Conservation (phyloP, 177 flowering plant species). For the Vitis hybrid region DNA sequence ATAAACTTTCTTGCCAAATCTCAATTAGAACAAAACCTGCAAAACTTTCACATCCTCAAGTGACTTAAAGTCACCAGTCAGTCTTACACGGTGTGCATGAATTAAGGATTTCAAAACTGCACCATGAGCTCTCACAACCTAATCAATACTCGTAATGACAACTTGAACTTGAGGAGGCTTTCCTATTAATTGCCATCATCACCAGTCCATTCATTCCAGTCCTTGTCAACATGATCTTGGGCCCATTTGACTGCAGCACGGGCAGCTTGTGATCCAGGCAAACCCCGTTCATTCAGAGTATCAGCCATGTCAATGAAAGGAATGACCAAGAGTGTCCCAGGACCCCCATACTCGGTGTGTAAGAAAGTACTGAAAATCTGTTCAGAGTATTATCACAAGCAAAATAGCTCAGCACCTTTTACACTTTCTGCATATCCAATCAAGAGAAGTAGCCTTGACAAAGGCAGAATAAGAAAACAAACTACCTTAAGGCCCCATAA, state of each 20-base stretch:
- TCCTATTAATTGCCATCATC: constrained; percentile 13
- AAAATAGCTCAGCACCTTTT: too few species aligned
- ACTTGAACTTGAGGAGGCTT: not conserved
- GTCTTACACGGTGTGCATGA: not conserved
- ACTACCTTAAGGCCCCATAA: not conserved
- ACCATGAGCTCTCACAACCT: not conserved
- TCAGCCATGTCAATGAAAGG: constrained; percentile 97
- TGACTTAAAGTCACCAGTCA: too few species aligned
- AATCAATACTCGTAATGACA: not conserved
- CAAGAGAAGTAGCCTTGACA: not conserved
- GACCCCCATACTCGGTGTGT: constrained; percentile 91
- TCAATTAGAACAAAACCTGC: not conserved
- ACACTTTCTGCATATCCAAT: not conserved
- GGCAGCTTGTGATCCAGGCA: constrained; percentile 91
- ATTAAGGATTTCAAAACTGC: not conserved
- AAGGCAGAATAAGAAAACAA: not conserved
- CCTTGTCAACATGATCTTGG: constrained; percentile 75
- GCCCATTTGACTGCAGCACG: constrained; percentile 92
- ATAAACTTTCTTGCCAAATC: not conserved
- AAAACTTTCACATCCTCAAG: not conserved
- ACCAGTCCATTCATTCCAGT: constrained; percentile 91
- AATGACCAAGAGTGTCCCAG: constrained; percentile 81
- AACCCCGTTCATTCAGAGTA: constrained; percentile 67
- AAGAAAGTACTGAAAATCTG: constrained; percentile 80
- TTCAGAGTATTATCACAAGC: not conserved